Evolutionary conservation across 192 early-diverging fungal species (phyloP).

Genomic region (Mortierella antarctica): DNA sequence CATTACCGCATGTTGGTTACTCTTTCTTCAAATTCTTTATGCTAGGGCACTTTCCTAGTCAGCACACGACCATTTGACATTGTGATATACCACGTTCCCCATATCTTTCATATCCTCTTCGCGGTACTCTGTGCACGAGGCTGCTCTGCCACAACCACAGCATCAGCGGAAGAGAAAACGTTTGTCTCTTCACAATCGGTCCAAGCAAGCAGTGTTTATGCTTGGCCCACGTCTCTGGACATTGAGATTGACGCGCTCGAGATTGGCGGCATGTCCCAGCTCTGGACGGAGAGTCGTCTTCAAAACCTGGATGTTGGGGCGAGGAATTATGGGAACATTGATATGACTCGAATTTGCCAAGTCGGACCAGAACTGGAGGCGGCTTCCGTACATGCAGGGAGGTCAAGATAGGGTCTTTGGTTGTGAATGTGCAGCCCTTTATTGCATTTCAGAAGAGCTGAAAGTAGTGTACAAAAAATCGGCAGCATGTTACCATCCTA

Average conservation of each 20-base stretch:
- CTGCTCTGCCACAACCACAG: too few species aligned
- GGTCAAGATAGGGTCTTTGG: neutral
- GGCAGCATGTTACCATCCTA: too few species aligned
- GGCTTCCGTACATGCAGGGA: neutral
- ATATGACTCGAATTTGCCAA: neutral
- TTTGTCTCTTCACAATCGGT: too few species aligned
- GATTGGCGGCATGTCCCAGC: constrained; percentile 16
- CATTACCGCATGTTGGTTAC: too few species aligned
- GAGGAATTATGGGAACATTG: constrained; percentile 27
- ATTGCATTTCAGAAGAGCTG: too few species aligned
- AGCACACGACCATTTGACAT: too few species aligned
- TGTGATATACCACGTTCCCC: too few species aligned
- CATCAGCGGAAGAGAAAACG: neutral
- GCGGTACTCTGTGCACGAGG: too few species aligned
- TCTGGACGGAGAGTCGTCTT: neutral
- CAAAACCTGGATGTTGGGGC: constrained; percentile 5
- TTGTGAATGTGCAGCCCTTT: neutral
- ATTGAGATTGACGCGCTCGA: constrained; percentile 31
- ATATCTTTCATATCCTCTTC: too few species aligned
- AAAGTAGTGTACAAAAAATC: too few species aligned
- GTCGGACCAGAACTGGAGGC: neutral
- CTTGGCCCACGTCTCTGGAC: constrained; percentile 13
- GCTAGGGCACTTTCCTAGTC: too few species aligned
- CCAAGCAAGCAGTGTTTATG: neutral
- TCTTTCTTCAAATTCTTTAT: too few species aligned